Evolutionary conservation across 2,329 filamentous ascomycete genomes (phyloP).

Genomic region (Pleomassaria siparia): DNA sequence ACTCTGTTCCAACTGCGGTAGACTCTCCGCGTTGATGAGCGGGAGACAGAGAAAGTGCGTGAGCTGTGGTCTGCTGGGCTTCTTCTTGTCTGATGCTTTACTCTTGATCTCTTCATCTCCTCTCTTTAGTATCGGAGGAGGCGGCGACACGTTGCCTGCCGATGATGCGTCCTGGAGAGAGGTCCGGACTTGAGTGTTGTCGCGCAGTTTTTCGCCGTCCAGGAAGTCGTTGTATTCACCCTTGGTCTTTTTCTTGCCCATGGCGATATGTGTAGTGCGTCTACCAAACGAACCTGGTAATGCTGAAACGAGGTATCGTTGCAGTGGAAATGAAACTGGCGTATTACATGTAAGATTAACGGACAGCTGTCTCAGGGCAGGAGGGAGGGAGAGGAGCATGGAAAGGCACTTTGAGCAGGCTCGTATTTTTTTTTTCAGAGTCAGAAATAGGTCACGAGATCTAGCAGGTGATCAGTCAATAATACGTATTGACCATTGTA

Average conservation of each 20-base stretch:
- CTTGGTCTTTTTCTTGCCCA: slow-evolving; percentile 34
- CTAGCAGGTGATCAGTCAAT: neutral
- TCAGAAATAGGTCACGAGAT: too few relatives aligned
- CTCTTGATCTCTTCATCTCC: slow-evolving; percentile 12
- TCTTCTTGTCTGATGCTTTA: slow-evolving; percentile 16
- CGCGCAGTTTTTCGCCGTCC: slow-evolving; percentile 35
- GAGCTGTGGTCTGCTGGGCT: slow-evolving; percentile 50
- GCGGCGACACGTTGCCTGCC: slow-evolving; percentile 15
- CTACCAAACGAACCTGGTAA: slow-evolving; percentile 3
- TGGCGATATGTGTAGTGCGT: slow-evolving; percentile 7
- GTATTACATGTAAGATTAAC: neutral
- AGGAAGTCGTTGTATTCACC: slow-evolving; percentile 39
- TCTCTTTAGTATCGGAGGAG: slow-evolving; percentile 10
- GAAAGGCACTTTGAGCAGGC: too few relatives aligned
- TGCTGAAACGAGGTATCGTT: neutral
- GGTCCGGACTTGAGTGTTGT: slow-evolving; percentile 28
- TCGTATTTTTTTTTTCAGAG: too few relatives aligned
- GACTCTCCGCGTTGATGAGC: slow-evolving; percentile 63
- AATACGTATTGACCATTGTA: neutral
- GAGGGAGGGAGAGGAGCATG: neutral
- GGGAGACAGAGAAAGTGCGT: slow-evolving; percentile 80
- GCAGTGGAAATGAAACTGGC: neutral
- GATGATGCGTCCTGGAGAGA: slow-evolving; percentile 19
- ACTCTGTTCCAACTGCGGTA: slow-evolving; percentile 65
- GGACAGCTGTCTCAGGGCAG: neutral